Evolutionary conservation across 2,329 filamentous ascomycete species (phyloP).

Genomic region (Pseudogymnoascus sp.): DNA sequence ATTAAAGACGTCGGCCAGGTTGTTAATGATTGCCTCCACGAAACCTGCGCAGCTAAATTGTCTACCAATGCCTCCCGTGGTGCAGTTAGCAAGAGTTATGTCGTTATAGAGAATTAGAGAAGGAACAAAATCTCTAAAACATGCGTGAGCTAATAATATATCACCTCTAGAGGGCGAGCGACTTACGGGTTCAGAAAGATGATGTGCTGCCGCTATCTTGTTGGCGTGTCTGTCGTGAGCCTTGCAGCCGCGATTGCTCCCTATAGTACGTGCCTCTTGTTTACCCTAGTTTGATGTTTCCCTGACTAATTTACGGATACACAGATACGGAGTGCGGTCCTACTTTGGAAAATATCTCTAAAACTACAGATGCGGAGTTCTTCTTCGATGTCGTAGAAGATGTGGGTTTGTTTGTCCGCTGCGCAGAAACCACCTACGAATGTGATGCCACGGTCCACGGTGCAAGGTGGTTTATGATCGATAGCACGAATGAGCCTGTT

Average conservation of each 20-base stretch:
- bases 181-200: not conserved
- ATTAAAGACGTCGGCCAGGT: not conserved
- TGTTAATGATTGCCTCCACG: not conserved
- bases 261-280: not conserved
- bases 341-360: too few relatives aligned
- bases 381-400: not conserved
- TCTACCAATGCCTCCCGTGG: not conserved
- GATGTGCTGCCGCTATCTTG: not conserved
- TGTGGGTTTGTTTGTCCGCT: not conserved
- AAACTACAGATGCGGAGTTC: too few relatives aligned
- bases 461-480: not conserved
- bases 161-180: not conserved
- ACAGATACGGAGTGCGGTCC: not conserved
- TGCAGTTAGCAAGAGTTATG: too few relatives aligned
- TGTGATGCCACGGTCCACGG: not conserved
- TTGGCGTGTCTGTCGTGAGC: not conserved
- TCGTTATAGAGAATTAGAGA: too few relatives aligned
- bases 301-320: not conserved
- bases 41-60: not conserved
- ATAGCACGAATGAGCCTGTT: not conserved
- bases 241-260: not conserved
- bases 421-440: not conserved
- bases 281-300: not conserved
- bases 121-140: too few relatives aligned
- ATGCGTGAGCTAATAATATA: not conserved